Evolutionary conservation across 1,139 yeast genomes (phyloP).

Genomic region (Diutina catenulata): DNA sequence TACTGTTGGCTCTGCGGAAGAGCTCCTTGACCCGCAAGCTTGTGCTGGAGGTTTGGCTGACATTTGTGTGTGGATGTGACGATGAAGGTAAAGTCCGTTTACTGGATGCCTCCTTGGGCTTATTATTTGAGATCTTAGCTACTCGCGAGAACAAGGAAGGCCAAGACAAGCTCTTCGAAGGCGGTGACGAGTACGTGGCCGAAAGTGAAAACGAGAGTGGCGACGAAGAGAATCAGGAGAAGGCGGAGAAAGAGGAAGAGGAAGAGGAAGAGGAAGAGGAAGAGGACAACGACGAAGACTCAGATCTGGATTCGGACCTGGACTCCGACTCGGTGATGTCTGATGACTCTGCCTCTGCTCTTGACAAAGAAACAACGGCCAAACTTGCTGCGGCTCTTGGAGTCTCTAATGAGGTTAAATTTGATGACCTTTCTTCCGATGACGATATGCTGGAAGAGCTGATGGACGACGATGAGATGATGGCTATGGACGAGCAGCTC

Average conservation of each 20-base stretch:
- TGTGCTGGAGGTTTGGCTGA: conserved; percentile 69
- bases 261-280: conserved; percentile 20
- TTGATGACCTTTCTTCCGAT: conserved; percentile 25
- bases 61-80: conserved; percentile 23
- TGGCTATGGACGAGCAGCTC: conserved; percentile 81
- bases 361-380: conserved; percentile 41
- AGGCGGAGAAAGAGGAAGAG: conserved; percentile 19
- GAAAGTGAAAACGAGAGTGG: conserved; percentile 15
- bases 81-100: conserved; percentile 19
- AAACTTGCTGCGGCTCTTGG: conserved; percentile 76
- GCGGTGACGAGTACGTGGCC: conserved; percentile 36
- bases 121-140: conserved; percentile 54
- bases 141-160: conserved; percentile 80
- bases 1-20: conserved; percentile 65
- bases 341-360: conserved; percentile 19
- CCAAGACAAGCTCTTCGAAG: conserved; percentile 64
- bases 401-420: conserved; percentile 41
- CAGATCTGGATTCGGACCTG: conserved; percentile 11
- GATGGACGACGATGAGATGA: conserved; percentile 96
- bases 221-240: conserved; percentile 12
- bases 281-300: conserved; percentile 15
- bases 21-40: conserved; percentile 62
- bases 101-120: conserved; percentile 34
- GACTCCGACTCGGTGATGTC: background rate
- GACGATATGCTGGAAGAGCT: conserved; percentile 51